phyloP scores from a whole-genome alignment of 2,329 filamentous ascomycete species.

The Xylaria sp. region DNA sequence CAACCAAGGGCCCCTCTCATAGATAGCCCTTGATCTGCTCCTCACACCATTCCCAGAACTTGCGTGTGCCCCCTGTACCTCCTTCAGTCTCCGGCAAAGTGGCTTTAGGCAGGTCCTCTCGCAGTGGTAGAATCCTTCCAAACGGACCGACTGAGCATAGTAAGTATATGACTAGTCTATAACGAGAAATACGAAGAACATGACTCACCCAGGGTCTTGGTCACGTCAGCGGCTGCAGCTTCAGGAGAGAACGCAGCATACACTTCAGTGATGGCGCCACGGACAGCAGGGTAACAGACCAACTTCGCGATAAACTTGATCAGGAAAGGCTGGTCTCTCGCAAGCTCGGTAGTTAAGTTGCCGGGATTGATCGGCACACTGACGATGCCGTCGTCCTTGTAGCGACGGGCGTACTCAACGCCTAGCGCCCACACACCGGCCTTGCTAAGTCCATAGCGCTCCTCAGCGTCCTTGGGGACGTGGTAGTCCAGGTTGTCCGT shows the following conservation, averaged over 20 bases:
- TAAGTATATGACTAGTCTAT: not conserved
- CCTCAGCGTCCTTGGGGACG: not conserved
- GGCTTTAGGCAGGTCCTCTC: slow-evolving; percentile 5
- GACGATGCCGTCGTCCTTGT: slow-evolving; percentile 5
- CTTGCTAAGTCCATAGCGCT: not conserved
- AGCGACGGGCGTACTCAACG: not conserved
- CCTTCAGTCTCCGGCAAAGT: slow-evolving; percentile 2
- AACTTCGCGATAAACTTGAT: not conserved
- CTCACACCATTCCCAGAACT: slow-evolving; percentile 1
- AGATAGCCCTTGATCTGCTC: slow-evolving; percentile 1
- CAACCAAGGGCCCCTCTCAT: not conserved
- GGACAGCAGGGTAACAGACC: slow-evolving; percentile 1
- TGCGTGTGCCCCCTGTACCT: not conserved
- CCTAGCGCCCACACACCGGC: slow-evolving; percentile 2
- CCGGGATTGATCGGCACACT: slow-evolving; percentile 1
- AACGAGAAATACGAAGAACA: not conserved
- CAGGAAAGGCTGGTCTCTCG: not conserved
- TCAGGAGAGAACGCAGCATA: not conserved
- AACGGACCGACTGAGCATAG: slow-evolving; percentile 2
- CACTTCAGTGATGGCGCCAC: slow-evolving; percentile 1
- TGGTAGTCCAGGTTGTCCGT: not conserved
- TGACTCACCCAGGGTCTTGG: slow-evolving; percentile 1
- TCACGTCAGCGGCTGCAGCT: slow-evolving; percentile 1
- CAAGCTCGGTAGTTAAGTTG: slow-evolving; percentile 2
- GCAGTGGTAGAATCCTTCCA: not conserved